A percentile compares a stretch with the other conserved stretches of the same genome.
These are phyloP conservation scores for Linnemannia schmuckeri DNA, from an alignment of 192 early-diverging fungal species.

Conservation along the genomic window DNA sequence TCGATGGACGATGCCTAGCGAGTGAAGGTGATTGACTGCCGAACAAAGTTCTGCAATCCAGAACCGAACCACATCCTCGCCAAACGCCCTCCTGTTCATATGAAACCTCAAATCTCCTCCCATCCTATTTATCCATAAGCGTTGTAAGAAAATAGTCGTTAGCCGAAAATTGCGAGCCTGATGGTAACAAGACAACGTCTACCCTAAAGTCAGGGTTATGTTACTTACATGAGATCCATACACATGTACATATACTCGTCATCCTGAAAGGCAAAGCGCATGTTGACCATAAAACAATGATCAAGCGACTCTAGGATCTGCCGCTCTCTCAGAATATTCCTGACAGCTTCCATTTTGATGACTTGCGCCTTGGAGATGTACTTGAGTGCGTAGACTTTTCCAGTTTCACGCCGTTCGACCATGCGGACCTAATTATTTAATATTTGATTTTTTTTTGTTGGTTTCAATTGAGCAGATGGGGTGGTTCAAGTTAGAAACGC, in stretches of 20 bases:
- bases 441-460: neutral
- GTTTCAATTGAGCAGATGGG: neutral
- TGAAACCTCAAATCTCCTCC: slow-evolving; percentile 90
- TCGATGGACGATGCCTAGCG: slow-evolving; percentile 84
- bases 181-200: neutral
- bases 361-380: slow-evolving; percentile 91
- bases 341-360: slow-evolving; percentile 86
- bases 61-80: slow-evolving; percentile 83
- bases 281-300: slow-evolving; percentile 76
- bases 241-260: slow-evolving; percentile 92
- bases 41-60: slow-evolving; percentile 91
- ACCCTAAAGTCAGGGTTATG: neutral
- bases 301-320: slow-evolving; percentile 83
- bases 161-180: neutral
- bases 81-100: slow-evolving; percentile 73
- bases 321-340: slow-evolving; percentile 87
- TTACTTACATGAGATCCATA: slow-evolving; percentile 83
- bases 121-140: slow-evolving; percentile 60
- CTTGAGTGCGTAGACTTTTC: slow-evolving; percentile 85
- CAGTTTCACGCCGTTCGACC: slow-evolving; percentile 80
- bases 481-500: neutral
- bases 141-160: neutral
- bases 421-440: slow-evolving; percentile 77
- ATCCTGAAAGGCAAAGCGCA: slow-evolving; percentile 94
- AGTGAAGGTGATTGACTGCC: slow-evolving; percentile 87